Evolutionary conservation across 805 yeast species (phyloP).

Genomic region (Ogataea minuta): DNA sequence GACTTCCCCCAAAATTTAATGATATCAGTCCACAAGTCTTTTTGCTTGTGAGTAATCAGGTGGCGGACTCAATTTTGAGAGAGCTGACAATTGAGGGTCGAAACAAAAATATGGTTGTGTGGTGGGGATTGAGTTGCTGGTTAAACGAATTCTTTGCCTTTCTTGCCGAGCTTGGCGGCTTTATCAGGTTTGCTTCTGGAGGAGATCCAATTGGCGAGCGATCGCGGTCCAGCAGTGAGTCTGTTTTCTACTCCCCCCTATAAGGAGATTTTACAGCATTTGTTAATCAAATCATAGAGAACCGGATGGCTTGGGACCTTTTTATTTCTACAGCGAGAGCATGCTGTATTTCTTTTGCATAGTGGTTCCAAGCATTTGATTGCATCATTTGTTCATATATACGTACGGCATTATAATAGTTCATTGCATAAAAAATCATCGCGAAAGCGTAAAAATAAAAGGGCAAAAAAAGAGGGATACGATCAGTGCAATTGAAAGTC

Average conservation of each 20-base stretch:
- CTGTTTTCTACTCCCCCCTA: constrained; percentile 11
- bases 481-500: not conserved
- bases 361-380: constrained; percentile 5
- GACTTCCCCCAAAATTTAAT: constrained; percentile 38
- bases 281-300: constrained; percentile 1
- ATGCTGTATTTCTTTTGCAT: constrained; percentile 2
- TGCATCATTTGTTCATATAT: constrained; percentile 3
- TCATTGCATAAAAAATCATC: constrained; percentile 2
- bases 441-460: constrained; percentile 3
- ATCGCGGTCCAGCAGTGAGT: constrained; percentile 19
- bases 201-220: constrained; percentile 6
- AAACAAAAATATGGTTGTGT: constrained; percentile 55
- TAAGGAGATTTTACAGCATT: not conserved
- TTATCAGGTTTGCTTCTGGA: constrained; percentile 35
- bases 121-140: constrained; percentile 81
- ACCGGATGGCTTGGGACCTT: not conserved
- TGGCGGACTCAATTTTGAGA: constrained; percentile 57
- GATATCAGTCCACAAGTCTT: constrained; percentile 55
- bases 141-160: constrained; percentile 69
- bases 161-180: constrained; percentile 63
- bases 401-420: constrained; percentile 1
- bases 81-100: constrained; percentile 61
- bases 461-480: constrained; percentile 10
- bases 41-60: constrained; percentile 48
- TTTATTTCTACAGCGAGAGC: not conserved